A percentile compares a stretch with the other conserved stretches of the same genome.
Conservation (phyloP, 2,329 filamentous ascomycete genomes). For the Aureobasidium subglaciale region DNA sequence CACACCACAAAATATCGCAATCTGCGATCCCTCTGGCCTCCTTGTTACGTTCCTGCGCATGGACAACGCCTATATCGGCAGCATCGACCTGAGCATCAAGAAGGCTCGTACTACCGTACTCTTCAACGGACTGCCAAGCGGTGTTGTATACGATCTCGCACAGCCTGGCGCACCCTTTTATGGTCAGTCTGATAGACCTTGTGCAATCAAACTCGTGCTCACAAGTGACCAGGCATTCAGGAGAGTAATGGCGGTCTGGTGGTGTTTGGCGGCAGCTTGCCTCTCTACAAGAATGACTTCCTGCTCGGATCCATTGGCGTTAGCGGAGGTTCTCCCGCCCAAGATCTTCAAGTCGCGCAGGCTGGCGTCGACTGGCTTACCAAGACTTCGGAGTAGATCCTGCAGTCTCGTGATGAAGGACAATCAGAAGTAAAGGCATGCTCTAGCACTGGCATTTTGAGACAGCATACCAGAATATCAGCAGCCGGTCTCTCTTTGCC, state of each 20-base stretch:
- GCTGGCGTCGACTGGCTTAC: slow-evolving; percentile 12
- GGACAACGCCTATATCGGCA: slow-evolving; percentile 25
- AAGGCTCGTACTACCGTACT: slow-evolving; percentile 24
- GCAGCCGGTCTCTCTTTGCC: not conserved
- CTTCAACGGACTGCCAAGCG: slow-evolving; percentile 25
- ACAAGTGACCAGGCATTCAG: slow-evolving; percentile 18
- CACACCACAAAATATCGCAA: slow-evolving; percentile 24
- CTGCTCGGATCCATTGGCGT: slow-evolving; percentile 25
- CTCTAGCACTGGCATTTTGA: not conserved
- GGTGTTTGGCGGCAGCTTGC: slow-evolving; percentile 25
- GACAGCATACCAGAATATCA: not conserved
- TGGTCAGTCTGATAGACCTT: not conserved
- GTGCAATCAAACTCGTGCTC: not conserved
- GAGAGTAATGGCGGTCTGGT: slow-evolving; percentile 26
- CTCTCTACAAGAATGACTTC: slow-evolving; percentile 22
- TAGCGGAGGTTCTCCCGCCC: slow-evolving; percentile 25
- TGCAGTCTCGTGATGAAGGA: not conserved
- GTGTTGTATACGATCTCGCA: slow-evolving; percentile 21
- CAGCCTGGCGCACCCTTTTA: slow-evolving; percentile 20
- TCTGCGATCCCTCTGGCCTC: slow-evolving; percentile 23
- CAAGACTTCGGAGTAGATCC: not conserved
- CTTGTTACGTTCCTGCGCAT: slow-evolving; percentile 26
- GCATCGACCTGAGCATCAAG: slow-evolving; percentile 25
- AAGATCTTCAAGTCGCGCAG: slow-evolving; percentile 22
- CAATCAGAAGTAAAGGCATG: not conserved